These are phyloP conservation scores for Podosphaera leucotricha DNA, from an alignment of 2,329 filamentous ascomycete species.

Conservation along the genomic window DNA sequence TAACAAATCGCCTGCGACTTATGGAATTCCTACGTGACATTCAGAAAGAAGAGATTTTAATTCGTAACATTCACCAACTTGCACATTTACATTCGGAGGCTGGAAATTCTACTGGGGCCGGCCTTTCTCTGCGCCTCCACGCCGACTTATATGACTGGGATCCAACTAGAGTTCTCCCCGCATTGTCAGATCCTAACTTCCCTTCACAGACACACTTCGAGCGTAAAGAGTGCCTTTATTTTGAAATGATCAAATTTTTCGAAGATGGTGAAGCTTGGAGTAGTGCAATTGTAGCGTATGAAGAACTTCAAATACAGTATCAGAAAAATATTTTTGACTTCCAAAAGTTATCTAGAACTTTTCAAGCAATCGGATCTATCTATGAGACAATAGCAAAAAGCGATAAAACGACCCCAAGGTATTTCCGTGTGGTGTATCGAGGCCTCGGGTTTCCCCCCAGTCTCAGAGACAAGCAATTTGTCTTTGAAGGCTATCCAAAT, in stretches of 20 bases:
- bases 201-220: conserved; percentile 74
- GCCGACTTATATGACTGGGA: conserved; percentile 90
- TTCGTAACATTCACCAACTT: conserved; percentile 84
- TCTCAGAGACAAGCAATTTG: conserved; percentile 72
- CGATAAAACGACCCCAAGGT: conserved; percentile 55
- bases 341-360: conserved; percentile 66
- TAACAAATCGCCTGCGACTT: conserved; percentile 68
- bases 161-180: conserved; percentile 37
- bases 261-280: conserved; percentile 91
- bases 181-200: conserved; percentile 51
- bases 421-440: conserved; percentile 77
- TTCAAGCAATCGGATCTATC: conserved; percentile 76
- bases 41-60: conserved; percentile 92
- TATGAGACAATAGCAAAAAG: conserved; percentile 74
- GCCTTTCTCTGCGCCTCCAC: conserved; percentile 69
- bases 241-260: conserved; percentile 83
- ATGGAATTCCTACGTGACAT: conserved; percentile 96
- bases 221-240: conserved; percentile 76
- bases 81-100: conserved; percentile 53
- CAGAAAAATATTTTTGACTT: conserved; percentile 80
- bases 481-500: conserved; percentile 60
- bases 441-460: conserved; percentile 68
- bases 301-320: conserved; percentile 78
- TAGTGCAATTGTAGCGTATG: conserved; percentile 66
- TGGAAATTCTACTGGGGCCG: conserved; percentile 67